phyloP scores from a whole-genome alignment of 352 stramenopile genomes.

The Phytopythium kandeliae region DNA sequence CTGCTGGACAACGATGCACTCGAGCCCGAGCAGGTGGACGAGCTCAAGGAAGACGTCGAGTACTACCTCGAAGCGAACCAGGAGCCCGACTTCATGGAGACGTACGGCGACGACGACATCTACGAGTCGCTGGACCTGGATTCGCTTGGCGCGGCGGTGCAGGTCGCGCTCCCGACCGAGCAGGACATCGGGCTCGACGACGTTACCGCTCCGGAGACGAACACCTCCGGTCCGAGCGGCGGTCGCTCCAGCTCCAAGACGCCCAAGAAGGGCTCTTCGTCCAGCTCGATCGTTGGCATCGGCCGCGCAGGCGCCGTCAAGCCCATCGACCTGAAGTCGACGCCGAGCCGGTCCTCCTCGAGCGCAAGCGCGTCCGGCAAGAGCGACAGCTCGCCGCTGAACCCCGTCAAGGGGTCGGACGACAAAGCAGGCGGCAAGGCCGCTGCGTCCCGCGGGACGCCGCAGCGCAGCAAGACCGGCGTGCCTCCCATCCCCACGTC shows the following conservation, averaged over 20 bases:
- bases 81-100: slow-evolving; percentile 93
- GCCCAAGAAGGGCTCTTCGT: slow-evolving; percentile 59
- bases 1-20: slow-evolving; percentile 96
- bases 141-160: slow-evolving; percentile 67
- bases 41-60: slow-evolving; percentile 97
- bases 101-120: slow-evolving; percentile 87
- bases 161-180: slow-evolving; percentile 65
- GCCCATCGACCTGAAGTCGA: slow-evolving; percentile 75
- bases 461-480: slow-evolving; percentile 43
- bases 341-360: slow-evolving; percentile 40
- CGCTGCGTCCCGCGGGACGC: slow-evolving; percentile 29
- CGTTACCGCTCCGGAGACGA: slow-evolving; percentile 4
- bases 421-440: slow-evolving; percentile 37
- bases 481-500: slow-evolving; percentile 10
- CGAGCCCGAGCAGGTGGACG: slow-evolving; percentile 89
- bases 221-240: slow-evolving; percentile 3
- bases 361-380: slow-evolving; percentile 36
- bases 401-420: slow-evolving; percentile 24
- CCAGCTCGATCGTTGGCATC: slow-evolving; percentile 58
- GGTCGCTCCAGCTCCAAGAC: slow-evolving; percentile 38
- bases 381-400: slow-evolving; percentile 32
- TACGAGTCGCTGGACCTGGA: slow-evolving; percentile 97
- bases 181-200: slow-evolving; percentile 71
- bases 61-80: slow-evolving; percentile 96
- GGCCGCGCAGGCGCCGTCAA: slow-evolving; percentile 68